These are phyloP conservation scores for Magnusiomyces magnusii DNA, from an alignment of 1,139 yeast genomes.

Conservation along the genomic window DNA sequence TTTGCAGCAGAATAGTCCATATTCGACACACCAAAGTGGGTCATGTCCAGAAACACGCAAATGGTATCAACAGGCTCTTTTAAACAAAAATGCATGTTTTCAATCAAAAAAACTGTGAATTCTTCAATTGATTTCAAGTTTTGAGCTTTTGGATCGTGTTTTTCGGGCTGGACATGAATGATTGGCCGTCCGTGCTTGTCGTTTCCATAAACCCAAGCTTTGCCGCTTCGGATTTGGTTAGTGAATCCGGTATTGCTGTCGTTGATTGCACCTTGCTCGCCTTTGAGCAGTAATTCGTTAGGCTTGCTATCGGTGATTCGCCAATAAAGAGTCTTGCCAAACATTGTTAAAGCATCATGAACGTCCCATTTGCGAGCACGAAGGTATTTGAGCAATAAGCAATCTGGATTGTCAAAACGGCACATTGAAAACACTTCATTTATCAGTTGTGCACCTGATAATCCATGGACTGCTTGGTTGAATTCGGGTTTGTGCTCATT, in stretches of 20 bases:
- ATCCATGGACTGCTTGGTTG: constrained; percentile 6
- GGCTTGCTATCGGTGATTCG: constrained; percentile 49
- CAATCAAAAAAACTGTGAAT: constrained; percentile 61
- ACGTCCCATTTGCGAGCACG: constrained; percentile 72
- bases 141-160: constrained; percentile 67
- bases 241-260: constrained; percentile 41
- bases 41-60: constrained; percentile 64
- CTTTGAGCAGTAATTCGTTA: constrained; percentile 49
- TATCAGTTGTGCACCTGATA: constrained; percentile 14
- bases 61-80: constrained; percentile 64
- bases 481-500: constrained; percentile 19
- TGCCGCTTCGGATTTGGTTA: constrained; percentile 46
- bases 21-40: constrained; percentile 66
- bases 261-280: constrained; percentile 45
- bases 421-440: constrained; percentile 42
- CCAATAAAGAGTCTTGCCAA: constrained; percentile 63
- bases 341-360: constrained; percentile 56
- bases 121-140: constrained; percentile 57
- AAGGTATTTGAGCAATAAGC: constrained; percentile 53
- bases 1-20: constrained; percentile 81
- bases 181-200: constrained; percentile 63
- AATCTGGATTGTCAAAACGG: constrained; percentile 66
- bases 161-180: constrained; percentile 61
- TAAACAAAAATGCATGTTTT: constrained; percentile 56
- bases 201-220: constrained; percentile 57